Base-by-base conservation (phyloP, 2,329 filamentous ascomycete species). In the Calonectria fujianensis region DNA sequence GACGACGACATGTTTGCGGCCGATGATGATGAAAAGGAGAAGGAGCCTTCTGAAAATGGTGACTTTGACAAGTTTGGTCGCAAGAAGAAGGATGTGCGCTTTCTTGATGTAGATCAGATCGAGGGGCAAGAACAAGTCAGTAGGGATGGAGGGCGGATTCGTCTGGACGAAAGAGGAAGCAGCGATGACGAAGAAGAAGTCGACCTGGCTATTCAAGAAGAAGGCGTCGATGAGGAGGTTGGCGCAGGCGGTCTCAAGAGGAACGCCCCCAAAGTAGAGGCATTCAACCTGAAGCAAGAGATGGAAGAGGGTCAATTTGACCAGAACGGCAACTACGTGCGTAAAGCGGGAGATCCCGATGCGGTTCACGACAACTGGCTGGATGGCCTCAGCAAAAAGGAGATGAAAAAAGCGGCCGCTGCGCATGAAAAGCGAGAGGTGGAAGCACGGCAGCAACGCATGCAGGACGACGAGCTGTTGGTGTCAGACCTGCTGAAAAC, bases 221-320 rank as follows among this genome's bases (percentile, higher is more conserved):
- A 94, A 75, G 94, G 92, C 24, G 83, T 98, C 20, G 97, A 98
- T 79, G 94, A 96, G 70, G 97, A 99, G 84, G 89, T 99, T 8
- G 97, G 97, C 2, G 93, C 95, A 1, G 97, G 97, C 18, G 94
- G 94, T 2, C 94, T 97, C 80, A 98, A 98, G 87, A 94, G 93
- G 80, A 95, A 98, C 84, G 97, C 97, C 2, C 97, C 97, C 2
- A 95, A 97, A 83, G 90, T 99, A 8, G 97, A 98, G 84, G 96
- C 96, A 3, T 99, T 99, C 89, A 98, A 99, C 82, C 94, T 99
- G 89, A 93, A 92, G 74, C 88, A 91, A 16, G 97, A 99, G 84
- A 93, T 97, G 84, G 96, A 98, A 82, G 96, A 98, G 79, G 97
- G 97, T 1, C 91, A 93, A 14, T 99, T 98, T 81, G 97, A 99